Evolutionary conservation across 495 filamentous ascomycete species (phyloP), one percentile per base, ranked within the genome.

Genomic region (Hypoxylon fragiforme): DNA sequence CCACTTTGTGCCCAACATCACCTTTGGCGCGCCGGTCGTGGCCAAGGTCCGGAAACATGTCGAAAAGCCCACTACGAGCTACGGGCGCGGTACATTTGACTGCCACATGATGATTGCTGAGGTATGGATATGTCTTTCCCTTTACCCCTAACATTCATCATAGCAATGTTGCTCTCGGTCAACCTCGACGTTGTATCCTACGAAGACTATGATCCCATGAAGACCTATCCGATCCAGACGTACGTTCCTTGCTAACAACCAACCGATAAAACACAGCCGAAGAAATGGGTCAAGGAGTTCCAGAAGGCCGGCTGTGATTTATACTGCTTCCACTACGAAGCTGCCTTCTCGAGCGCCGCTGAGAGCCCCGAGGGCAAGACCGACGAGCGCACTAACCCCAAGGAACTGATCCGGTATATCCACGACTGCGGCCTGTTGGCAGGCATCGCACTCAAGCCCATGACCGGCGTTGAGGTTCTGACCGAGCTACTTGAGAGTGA

Each of bases 71-170:
- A 59, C 63, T 19, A 63, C 71, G 46, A 63, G 76, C 28, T 71
- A 83, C 57, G 88, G 86, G 3, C 86, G 83, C 63, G 94, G 94
- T 18, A 96, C 94, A 20, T 98, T 98, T 64, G 94, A 98, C 73
- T 98, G 94, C 81, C 94, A 98, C 70, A 97, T 98, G 95, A 98
- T 98, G 94, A 95, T 98, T 63, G 85, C 88, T 62, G 94, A 98
- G 89, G 91, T 94, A 79, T 36, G 54, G 48, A 16, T 6, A 7
- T 45, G 43, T n/a, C n/a, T 4, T 13, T 44, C n/a, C 14, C 34
- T 26, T 26, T 37, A 21, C 24, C 22, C 7, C n/a, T 19, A 12
- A 37, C 6, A 37, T 3, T 11, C 5, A 30, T 5, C 26, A 30
- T 5, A 30, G 11, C 26, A 30, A 30, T 5, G 11, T 30, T 5